Conservation (phyloP, 140 eudicot species). For the Ambrosia hybrid region DNA sequence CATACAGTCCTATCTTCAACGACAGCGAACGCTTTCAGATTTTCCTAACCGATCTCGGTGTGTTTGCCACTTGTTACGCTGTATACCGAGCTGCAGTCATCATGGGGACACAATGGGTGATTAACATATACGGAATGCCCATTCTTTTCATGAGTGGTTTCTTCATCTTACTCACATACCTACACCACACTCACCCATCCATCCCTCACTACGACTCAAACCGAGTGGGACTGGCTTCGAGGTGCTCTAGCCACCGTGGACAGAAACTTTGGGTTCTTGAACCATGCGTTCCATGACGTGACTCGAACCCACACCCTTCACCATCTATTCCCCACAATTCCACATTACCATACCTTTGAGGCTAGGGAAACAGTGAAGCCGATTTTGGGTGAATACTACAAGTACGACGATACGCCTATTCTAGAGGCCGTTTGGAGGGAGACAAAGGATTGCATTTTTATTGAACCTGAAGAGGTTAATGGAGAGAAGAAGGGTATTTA, state of each 20-base stretch:
- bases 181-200: slow-evolving; percentile 36
- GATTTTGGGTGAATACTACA: slow-evolving; percentile 32
- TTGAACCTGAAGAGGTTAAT: slow-evolving; percentile 29
- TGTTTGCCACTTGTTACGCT: slow-evolving; percentile 20
- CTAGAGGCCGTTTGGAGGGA: slow-evolving; percentile 39
- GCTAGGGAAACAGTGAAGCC: slow-evolving; percentile 28
- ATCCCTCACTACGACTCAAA: slow-evolving; percentile 34
- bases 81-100: not conserved
- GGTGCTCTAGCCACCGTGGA: slow-evolving; percentile 32
- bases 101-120: slow-evolving; percentile 30
- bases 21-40: slow-evolving; percentile 33
- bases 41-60: slow-evolving; percentile 27
- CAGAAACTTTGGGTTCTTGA: slow-evolving; percentile 31
- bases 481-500: slow-evolving; percentile 32
- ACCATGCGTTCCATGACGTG: slow-evolving; percentile 31
- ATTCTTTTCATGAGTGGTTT: slow-evolving; percentile 30
- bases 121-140: slow-evolving; percentile 34
- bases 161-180: slow-evolving; percentile 29
- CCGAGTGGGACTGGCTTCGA: slow-evolving; percentile 38
- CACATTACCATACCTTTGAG: slow-evolving; percentile 32
- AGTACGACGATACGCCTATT: slow-evolving; percentile 25
- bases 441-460: slow-evolving; percentile 34
- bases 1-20: slow-evolving; percentile 35
- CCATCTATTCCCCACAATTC: slow-evolving; percentile 34
- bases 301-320: slow-evolving; percentile 30